A percentile compares a stretch with the other conserved stretches of the same genome.
phyloP scores from a whole-genome alignment of 176 grass and related monocot genomes.

The Aegilops umbellulata region DNA sequence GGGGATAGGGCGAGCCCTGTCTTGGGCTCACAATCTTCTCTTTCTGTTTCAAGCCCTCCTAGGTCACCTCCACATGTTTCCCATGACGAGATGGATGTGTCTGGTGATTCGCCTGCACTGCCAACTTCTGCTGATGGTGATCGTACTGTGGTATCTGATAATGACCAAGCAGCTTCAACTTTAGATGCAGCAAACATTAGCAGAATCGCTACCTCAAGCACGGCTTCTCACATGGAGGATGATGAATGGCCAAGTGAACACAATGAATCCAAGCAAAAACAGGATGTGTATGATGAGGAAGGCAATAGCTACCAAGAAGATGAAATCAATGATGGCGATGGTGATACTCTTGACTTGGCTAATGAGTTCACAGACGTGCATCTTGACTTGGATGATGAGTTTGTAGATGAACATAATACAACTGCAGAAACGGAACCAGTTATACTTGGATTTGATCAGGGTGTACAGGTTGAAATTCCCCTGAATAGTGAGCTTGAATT shows the following conservation, averaged over 20 bases:
- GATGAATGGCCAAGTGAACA: constrained; percentile 73
- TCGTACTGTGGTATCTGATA: constrained; percentile 62
- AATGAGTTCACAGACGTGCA: constrained; percentile 51
- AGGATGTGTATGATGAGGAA: constrained; percentile 76
- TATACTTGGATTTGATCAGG: constrained; percentile 94
- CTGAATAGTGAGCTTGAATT: constrained; percentile 58
- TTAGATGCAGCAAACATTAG: constrained; percentile 41
- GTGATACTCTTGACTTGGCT: constrained; percentile 60
- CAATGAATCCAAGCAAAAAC: constrained; percentile 49
- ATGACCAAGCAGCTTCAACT: constrained; percentile 43
- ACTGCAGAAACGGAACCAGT: constrained; percentile 61
- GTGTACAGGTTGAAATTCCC: constrained; percentile 87
- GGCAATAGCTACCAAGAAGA: constrained; percentile 56
- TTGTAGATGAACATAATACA: constrained; percentile 45
- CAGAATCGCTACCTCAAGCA: constrained; percentile 50
- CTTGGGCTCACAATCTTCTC: constrained; percentile 77
- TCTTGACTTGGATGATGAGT: constrained; percentile 58
- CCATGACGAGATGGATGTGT: constrained; percentile 97
- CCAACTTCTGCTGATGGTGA: constrained; percentile 95
- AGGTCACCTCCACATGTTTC: constrained; percentile 74
- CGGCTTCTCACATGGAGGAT: constrained; percentile 55
- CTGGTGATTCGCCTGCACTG: constrained; percentile 79
- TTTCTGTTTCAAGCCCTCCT: constrained; percentile 92
- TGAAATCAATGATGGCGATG: constrained; percentile 61
- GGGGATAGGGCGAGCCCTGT: constrained; percentile 52